These are phyloP conservation scores for Teratosphaeriaceae sp. DNA, from an alignment of 2,329 filamentous ascomycete species.

Conservation along the genomic window DNA sequence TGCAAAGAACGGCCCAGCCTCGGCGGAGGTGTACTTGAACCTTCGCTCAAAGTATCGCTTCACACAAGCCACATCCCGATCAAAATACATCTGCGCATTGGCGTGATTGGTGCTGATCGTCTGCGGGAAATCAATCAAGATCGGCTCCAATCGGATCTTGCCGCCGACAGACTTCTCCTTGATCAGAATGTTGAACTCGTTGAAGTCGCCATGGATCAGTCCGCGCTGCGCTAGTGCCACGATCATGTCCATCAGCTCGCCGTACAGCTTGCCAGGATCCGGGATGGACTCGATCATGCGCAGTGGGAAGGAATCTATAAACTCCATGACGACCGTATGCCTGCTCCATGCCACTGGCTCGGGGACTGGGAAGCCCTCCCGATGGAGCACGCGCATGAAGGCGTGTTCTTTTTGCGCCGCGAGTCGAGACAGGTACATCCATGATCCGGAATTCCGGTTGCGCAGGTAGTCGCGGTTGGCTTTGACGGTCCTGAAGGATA, in stretches of 20 bases:
- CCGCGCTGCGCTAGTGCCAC: slow-evolving; percentile 77
- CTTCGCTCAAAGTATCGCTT: slow-evolving; percentile 88
- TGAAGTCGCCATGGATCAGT: slow-evolving; percentile 96
- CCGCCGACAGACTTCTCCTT: slow-evolving; percentile 53
- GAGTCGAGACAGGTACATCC: slow-evolving; percentile 96
- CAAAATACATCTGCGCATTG: slow-evolving; percentile 96
- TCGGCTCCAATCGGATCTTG: slow-evolving; percentile 58
- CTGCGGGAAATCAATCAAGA: slow-evolving; percentile 96
- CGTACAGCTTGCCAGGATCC: slow-evolving; percentile 78
- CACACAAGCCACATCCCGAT: slow-evolving; percentile 90
- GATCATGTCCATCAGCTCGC: slow-evolving; percentile 83
- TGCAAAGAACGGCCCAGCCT: slow-evolving; percentile 76
- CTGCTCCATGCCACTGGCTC: slow-evolving; percentile 81
- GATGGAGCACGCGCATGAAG: slow-evolving; percentile 81
- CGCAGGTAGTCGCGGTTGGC: slow-evolving; percentile 92
- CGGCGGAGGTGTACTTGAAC: slow-evolving; percentile 79
- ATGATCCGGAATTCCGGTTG: slow-evolving; percentile 71
- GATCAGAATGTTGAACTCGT: slow-evolving; percentile 97
- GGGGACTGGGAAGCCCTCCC: slow-evolving; percentile 85
- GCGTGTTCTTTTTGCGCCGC: slow-evolving; percentile 91
- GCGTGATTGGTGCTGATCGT: slow-evolving; percentile 93
- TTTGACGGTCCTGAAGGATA: slow-evolving; percentile 95
- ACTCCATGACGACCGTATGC: slow-evolving; percentile 93
- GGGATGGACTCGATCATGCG: slow-evolving; percentile 80
- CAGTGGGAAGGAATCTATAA: slow-evolving; percentile 87